These are phyloP conservation scores for Quercus cerris DNA, from an alignment of 306 rosid species.

Conservation along the genomic window DNA sequence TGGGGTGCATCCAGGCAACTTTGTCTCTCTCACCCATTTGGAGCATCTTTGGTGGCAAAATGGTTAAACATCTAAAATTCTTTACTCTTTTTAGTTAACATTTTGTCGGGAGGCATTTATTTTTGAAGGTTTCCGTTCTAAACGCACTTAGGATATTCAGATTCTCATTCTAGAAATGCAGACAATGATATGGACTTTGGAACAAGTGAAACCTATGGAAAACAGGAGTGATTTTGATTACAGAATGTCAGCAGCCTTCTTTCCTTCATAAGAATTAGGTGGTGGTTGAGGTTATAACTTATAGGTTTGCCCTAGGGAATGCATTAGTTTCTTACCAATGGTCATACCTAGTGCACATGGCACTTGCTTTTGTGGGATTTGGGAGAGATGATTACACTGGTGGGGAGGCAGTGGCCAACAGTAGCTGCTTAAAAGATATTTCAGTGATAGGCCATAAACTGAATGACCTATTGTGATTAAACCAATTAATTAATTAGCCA, in stretches of 20 bases:
- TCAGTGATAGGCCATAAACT: too few relatives aligned
- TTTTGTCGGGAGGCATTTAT: neutral
- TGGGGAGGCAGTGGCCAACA: too few relatives aligned
- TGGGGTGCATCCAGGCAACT: neutral
- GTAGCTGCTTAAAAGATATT: neutral
- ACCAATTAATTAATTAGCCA: too few relatives aligned
- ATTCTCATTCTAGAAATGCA: neutral
- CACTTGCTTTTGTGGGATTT: too few relatives aligned
- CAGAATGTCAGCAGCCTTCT: neutral
- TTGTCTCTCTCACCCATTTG: neutral
- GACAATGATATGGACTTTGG: neutral
- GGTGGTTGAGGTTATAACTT: neutral
- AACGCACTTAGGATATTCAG: neutral
- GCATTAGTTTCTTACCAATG: neutral
- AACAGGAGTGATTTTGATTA: neutral
- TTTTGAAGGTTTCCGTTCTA: neutral
- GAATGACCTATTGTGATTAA: too few relatives aligned
- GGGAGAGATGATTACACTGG: too few relatives aligned
- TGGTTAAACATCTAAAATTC: neutral
- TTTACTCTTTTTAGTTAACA: neutral
- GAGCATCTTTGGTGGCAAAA: neutral
- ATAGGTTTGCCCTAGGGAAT: neutral
- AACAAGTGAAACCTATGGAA: neutral
- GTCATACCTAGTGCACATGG: too few relatives aligned
- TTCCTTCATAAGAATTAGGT: neutral